Percentiles rank a stretch among this genome's conserved stretches.
Evolutionary conservation across 345 rosid species (phyloP).

Genomic region (Pugionium cornutum): DNA sequence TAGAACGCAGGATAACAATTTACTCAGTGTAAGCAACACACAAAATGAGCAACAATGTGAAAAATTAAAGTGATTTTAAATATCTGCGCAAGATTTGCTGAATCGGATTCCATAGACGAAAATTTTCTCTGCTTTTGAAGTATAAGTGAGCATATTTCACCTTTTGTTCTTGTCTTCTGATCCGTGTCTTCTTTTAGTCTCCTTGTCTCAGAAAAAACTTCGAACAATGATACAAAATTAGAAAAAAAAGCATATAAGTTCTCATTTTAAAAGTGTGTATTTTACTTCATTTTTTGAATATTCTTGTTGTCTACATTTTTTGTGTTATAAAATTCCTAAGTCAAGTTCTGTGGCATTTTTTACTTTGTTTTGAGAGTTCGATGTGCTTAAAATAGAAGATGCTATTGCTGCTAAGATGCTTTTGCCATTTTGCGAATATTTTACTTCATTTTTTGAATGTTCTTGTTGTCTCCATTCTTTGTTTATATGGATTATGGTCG

Average conservation of each 20-base stretch:
- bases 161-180: slow-evolving; percentile 54
- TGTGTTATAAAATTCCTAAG: too few relatives aligned
- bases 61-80: background rate
- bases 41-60: background rate
- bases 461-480: too few relatives aligned
- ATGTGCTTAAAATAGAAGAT: too few relatives aligned
- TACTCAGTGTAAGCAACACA: slow-evolving; percentile 1
- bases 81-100: slow-evolving; percentile 66
- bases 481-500: too few relatives aligned
- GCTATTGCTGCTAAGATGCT: too few relatives aligned
- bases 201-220: slow-evolving; percentile 55
- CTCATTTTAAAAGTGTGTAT: background rate
- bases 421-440: too few relatives aligned
- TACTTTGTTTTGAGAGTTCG: too few relatives aligned
- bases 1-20: slow-evolving; percentile 28
- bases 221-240: slow-evolving; percentile 14
- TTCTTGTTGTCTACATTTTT: too few relatives aligned
- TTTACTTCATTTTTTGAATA: too few relatives aligned
- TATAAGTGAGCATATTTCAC: slow-evolving; percentile 57
- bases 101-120: slow-evolving; percentile 58
- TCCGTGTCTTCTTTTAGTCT: slow-evolving; percentile 54
- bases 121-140: slow-evolving; percentile 58
- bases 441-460: too few relatives aligned
- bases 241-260: background rate
- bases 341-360: too few relatives aligned